These are phyloP conservation scores for Pyrenochaeta sp. DNA, from an alignment of 2,329 filamentous ascomycete species.

Conservation along the genomic window DNA sequence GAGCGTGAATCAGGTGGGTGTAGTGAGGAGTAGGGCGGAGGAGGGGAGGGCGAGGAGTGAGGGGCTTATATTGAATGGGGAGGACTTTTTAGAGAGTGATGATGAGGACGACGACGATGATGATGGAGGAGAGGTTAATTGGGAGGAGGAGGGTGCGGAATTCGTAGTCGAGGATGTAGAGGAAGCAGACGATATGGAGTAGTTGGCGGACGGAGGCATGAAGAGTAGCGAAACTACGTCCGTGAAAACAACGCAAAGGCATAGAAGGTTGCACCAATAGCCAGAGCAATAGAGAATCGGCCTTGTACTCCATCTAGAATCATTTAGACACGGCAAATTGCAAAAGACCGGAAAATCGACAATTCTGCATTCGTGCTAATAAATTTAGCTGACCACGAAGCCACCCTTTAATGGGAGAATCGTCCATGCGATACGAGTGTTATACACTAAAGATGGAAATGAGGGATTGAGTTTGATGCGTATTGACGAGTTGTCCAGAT, in stretches of 20 bases:
- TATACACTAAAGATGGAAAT: too few relatives aligned
- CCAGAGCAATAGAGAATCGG: too few relatives aligned
- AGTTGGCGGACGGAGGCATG: background rate
- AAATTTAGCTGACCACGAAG: too few relatives aligned
- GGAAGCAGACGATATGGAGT: background rate
- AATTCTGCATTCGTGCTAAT: too few relatives aligned
- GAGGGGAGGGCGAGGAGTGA: background rate
- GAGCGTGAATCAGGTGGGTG: conserved; percentile 8
- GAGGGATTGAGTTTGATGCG: too few relatives aligned
- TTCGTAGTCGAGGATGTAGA: conserved; percentile 4
- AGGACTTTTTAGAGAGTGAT: conserved; percentile 15
- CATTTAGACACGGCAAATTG: too few relatives aligned
- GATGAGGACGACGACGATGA: conserved; percentile 5
- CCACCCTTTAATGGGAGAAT: too few relatives aligned
- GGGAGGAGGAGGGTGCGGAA: conserved; percentile 5
- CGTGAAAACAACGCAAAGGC: background rate
- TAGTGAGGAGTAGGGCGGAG: conserved; percentile 8
- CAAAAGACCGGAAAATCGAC: too few relatives aligned
- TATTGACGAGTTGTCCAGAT: too few relatives aligned
- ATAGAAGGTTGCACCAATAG: background rate
- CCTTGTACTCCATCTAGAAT: too few relatives aligned
- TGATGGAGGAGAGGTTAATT: too few relatives aligned
- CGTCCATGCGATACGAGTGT: too few relatives aligned
- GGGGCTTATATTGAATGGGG: conserved; percentile 1
- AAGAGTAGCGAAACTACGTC: background rate